A percentile compares a stretch with the other conserved stretches of the same genome.
These are phyloP conservation scores for Ceratobasidium sp. DNA, from an alignment of 1,284 basidiomycete species.

Conservation along the genomic window DNA sequence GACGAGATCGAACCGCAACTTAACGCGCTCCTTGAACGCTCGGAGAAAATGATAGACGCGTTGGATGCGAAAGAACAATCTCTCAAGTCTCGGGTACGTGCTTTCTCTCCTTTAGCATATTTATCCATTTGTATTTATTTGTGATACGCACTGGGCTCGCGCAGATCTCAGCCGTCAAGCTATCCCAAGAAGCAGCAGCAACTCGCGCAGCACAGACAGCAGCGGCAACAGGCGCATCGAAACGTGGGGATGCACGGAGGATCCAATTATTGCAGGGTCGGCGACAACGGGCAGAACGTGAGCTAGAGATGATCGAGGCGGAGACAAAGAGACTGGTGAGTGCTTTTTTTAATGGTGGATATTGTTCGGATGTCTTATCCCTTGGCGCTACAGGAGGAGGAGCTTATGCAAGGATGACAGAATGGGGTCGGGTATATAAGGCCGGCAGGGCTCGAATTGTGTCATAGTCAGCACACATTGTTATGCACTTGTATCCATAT, in stretches of 20 bases:
- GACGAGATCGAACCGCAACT: slow-evolving; percentile 45
- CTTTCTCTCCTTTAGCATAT: background rate
- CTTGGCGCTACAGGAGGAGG: slow-evolving; percentile 12
- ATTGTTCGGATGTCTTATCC: background rate
- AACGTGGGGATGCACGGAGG: slow-evolving; percentile 23
- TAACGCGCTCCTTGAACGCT: slow-evolving; percentile 41
- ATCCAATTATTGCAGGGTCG: slow-evolving; percentile 25
- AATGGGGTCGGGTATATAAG: background rate
- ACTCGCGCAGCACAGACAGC: slow-evolving; percentile 17
- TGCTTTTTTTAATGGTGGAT: background rate
- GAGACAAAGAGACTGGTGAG: slow-evolving; percentile 29
- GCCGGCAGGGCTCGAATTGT: background rate
- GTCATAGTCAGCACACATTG: background rate
- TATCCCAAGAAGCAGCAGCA: slow-evolving; percentile 26
- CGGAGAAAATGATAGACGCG: slow-evolving; percentile 45
- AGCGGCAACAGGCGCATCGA: slow-evolving; percentile 22
- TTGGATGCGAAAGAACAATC: slow-evolving; percentile 42
- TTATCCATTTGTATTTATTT: background rate
- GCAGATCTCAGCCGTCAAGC: slow-evolving; percentile 31
- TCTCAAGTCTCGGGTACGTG: slow-evolving; percentile 34
- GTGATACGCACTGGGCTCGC: background rate
- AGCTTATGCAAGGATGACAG: slow-evolving; percentile 13
- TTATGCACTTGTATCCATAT: background rate
- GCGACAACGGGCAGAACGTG: slow-evolving; percentile 24
- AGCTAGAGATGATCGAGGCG: slow-evolving; percentile 21